Percentiles rank a stretch among this genome's conserved stretches.
Evolutionary conservation across 2,329 filamentous ascomycete genomes (phyloP).

Genomic region (Paracorniculantispora psalliotae): DNA sequence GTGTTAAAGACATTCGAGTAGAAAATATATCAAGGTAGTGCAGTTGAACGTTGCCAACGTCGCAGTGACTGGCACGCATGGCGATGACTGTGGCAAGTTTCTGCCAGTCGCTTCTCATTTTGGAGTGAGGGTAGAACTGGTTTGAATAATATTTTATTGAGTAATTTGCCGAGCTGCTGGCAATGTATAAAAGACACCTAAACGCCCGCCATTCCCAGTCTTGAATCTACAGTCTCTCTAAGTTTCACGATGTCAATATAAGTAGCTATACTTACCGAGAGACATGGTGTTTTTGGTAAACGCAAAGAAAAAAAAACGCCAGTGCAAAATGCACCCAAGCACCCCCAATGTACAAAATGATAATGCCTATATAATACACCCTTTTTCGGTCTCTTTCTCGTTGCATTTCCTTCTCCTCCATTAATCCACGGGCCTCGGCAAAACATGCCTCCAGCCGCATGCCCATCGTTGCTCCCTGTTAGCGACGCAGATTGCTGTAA

Average conservation of each 20-base stretch:
- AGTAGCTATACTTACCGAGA: background rate
- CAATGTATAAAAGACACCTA: background rate
- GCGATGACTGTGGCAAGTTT: no score
- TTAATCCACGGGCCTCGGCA: background rate
- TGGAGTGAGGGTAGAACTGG: no score
- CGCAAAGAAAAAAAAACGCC: background rate
- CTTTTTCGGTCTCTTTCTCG: background rate
- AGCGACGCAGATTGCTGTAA: conserved; percentile 48
- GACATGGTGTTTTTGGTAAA: background rate
- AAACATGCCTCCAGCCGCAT: conserved; percentile 13
- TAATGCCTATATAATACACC: background rate
- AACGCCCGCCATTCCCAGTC: conserved; percentile 1
- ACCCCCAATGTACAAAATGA: background rate
- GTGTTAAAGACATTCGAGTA: no score
- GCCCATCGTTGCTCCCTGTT: no score
- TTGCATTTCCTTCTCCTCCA: background rate
- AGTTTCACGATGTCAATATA: background rate
- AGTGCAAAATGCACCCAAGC: background rate
- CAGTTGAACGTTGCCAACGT: no score
- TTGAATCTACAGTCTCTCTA: background rate
- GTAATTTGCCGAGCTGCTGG: background rate
- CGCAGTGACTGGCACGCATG: no score
- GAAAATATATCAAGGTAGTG: no score
- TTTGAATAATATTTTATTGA: background rate
- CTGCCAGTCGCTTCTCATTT: no score